A percentile compares a stretch with the other conserved stretches of the same genome.
Conservation (phyloP, 2,329 filamentous ascomycete species). For the Sclerotinia subarctica region DNA sequence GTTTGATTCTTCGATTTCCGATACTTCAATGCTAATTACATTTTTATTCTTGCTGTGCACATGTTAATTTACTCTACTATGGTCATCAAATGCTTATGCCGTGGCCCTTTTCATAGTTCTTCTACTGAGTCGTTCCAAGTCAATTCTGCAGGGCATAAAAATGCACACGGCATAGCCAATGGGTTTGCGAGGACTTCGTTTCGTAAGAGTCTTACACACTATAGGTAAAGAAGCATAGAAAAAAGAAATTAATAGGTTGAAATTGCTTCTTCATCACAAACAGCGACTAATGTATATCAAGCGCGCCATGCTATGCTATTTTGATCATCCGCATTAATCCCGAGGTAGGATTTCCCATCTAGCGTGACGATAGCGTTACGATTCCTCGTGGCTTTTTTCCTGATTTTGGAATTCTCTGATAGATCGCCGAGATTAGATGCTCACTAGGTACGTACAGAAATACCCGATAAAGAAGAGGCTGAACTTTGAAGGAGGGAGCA, state of each 20-base stretch:
- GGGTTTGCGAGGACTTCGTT: slow-evolving; percentile 12
- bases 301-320: not conserved
- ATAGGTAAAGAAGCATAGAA: not conserved
- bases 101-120: not conserved
- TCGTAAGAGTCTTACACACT: not conserved
- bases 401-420: not conserved
- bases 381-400: not conserved
- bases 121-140: not conserved
- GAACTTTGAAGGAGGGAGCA: not conserved
- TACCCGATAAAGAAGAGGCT: not conserved
- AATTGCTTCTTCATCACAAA: slow-evolving; percentile 10
- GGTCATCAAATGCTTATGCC: not conserved
- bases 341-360: not conserved
- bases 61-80: not conserved
- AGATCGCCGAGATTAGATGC: slow-evolving; percentile 4
- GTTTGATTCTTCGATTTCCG: not conserved
- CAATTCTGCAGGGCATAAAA: slow-evolving; percentile 9
- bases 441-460: not conserved
- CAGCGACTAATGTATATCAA: not conserved
- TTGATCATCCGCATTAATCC: not conserved
- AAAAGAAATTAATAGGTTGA: slow-evolving; percentile 8
- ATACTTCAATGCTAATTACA: not conserved
- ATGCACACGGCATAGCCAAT: slow-evolving; percentile 17
- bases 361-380: not conserved
- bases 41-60: not conserved